These are phyloP conservation scores for Chalciporus sp. DNA, from an alignment of 1,284 basidiomycete species.

Conservation along the genomic window DNA sequence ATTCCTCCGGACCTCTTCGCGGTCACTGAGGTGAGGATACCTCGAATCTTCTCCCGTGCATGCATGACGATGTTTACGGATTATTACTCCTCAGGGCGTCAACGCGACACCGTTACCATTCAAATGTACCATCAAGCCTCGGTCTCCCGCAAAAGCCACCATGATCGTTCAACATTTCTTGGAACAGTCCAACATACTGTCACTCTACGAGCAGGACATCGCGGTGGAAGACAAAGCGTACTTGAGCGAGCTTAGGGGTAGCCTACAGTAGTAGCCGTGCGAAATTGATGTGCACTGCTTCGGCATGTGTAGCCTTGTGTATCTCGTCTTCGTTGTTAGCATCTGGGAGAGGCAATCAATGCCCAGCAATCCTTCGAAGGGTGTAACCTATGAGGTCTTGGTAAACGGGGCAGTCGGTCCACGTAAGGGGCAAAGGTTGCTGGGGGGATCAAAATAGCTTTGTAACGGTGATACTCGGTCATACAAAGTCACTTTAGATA, in stretches of 20 bases:
- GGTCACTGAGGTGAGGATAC: not conserved
- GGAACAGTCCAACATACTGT: not conserved
- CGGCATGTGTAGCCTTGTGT: too few relatives aligned
- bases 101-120: not conserved
- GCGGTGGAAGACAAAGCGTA: not conserved
- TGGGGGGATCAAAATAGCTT: too few relatives aligned
- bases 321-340: too few relatives aligned
- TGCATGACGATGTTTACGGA: not conserved
- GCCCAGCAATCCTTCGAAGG: too few relatives aligned
- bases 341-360: too few relatives aligned
- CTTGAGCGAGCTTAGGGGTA: not conserved
- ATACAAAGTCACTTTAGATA: too few relatives aligned
- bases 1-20: not conserved
- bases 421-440: too few relatives aligned
- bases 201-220: not conserved
- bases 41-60: not conserved
- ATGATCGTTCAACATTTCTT: not conserved
- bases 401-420: too few relatives aligned
- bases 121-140: constrained; percentile 1
- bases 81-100: not conserved
- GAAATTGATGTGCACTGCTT: too few relatives aligned
- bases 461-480: too few relatives aligned
- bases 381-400: too few relatives aligned
- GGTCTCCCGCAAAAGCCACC: not conserved
- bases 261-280: not conserved